Evolutionary conservation across 192 early-diverging fungal genomes (phyloP), one percentile per base, ranked within the genome.

Genomic region (Spinellus fusiger): DNA sequence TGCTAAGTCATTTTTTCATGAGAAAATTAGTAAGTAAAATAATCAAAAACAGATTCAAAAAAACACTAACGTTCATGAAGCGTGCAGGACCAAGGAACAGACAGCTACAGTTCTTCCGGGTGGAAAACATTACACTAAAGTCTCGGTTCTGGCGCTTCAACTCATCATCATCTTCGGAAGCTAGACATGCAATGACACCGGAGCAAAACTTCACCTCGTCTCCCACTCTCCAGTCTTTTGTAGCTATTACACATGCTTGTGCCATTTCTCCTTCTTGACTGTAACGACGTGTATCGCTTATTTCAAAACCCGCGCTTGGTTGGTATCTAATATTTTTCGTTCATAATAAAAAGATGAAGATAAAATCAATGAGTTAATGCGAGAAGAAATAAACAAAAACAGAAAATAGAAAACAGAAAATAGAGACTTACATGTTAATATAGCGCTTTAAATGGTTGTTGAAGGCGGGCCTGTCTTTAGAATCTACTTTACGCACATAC

Each of bases 11-110:
- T 18, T 6, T 55, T 13, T 12, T 31, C 12, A 35, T 34, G 12
- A 38, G 27, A 53, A 65, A 47, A 55, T 23, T 46, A 49, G 22
- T 35, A 49, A 29, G 54, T 53, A 40, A 23, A 52, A 1, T 15
- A 32, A 48, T 22, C n/a, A 62, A 20, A 13, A 18, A 56, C 33
- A 49, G 27, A 35, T 13, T 20, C 35, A n/a, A n/a, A n/a, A n/a
- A n/a, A n/a, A n/a, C n/a, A n/a, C 69, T 64, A 74, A 79, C 77
- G 47, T 86, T 86, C 7, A 84, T 77, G 54, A 86, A 86, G 15
- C 84, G 75, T 8, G 80, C 84, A 48, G 84, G 84, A 18, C 84
- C 84, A 9, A 86, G 67, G 49, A 84, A 84, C 27, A 86, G 64
- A 49, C 77, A 84, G 29, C 70, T 77, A 20, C 71, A 62, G 10